Percentiles rank a stretch among this genome's conserved stretches.
These are phyloP conservation scores for Neoarthrinium moseri DNA, from an alignment of 2,329 filamentous ascomycete species.

Conservation along the genomic window DNA sequence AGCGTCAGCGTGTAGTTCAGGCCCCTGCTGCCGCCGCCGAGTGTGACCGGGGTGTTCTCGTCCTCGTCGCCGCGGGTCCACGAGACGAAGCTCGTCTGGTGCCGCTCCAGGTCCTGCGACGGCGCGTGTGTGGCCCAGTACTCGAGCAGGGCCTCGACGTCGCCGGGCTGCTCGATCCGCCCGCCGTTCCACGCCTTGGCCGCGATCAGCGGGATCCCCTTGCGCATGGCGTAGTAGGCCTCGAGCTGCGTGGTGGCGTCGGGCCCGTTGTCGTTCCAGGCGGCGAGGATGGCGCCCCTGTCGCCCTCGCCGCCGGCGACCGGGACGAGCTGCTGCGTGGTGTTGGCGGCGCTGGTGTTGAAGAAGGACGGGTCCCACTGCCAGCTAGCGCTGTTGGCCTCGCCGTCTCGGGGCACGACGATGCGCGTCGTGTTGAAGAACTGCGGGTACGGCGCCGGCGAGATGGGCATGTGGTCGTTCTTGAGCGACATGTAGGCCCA, in stretches of 20 bases:
- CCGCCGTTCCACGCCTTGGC: constrained; percentile 40
- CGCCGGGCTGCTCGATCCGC: constrained; percentile 32
- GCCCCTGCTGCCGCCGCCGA: constrained; percentile 40
- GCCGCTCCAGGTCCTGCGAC: constrained; percentile 43
- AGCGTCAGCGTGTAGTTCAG: constrained; percentile 43
- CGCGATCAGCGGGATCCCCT: constrained; percentile 41
- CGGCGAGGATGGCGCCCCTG: constrained; percentile 38
- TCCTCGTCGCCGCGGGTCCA: constrained; percentile 26
- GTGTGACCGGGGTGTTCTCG: constrained; percentile 12
- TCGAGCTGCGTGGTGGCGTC: constrained; percentile 47
- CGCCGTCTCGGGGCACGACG: no score
- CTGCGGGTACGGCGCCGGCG: constrained; percentile 43
- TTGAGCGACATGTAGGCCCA: constrained; percentile 56
- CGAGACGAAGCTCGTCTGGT: constrained; percentile 24
- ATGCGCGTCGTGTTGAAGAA: constrained; percentile 43
- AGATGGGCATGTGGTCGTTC: constrained; percentile 46
- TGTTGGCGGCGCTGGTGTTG: constrained; percentile 42
- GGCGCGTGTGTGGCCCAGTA: constrained; percentile 36
- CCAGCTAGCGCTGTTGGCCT: constrained; percentile 37
- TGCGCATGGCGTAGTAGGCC: constrained; percentile 44
- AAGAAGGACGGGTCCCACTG: constrained; percentile 45
- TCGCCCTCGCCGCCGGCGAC: constrained; percentile 24
- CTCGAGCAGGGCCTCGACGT: constrained; percentile 31
- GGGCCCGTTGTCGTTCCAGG: constrained; percentile 48
- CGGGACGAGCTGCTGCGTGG: constrained; percentile 36